Percentiles rank a stretch among this genome's conserved stretches.
phyloP scores from a whole-genome alignment of 1,284 basidiomycete species.

The Rhodofomes roseus region DNA sequence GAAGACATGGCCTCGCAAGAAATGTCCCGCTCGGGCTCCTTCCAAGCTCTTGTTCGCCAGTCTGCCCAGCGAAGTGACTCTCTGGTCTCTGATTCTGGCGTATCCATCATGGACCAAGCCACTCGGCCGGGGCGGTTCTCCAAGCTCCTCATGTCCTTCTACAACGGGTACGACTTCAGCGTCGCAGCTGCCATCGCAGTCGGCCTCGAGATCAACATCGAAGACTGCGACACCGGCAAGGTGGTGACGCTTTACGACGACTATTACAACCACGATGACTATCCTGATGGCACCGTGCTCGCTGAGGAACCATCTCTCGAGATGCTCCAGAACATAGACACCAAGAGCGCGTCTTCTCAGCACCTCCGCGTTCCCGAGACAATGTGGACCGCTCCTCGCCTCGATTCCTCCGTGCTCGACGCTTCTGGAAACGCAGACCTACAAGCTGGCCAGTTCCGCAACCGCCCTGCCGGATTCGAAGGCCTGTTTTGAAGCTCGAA shows the following conservation, averaged over 20 bases:
- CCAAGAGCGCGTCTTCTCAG: background rate
- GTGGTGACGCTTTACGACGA: background rate
- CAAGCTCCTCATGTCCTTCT: background rate
- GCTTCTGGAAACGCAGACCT: no score
- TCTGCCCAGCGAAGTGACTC: background rate
- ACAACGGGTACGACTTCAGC: background rate
- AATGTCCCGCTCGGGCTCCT: background rate
- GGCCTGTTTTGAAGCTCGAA: no score
- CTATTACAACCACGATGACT: background rate
- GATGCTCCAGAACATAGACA: background rate
- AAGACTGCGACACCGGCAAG: background rate
- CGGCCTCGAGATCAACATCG: background rate
- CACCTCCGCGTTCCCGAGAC: background rate
- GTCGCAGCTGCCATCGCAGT: background rate
- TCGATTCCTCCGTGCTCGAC: background rate
- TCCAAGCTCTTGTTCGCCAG: background rate
- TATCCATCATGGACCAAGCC: background rate
- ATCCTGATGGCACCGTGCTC: background rate
- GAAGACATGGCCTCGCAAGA: background rate
- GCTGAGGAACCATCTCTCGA: background rate
- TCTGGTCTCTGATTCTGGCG: background rate
- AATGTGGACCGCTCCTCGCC: background rate
- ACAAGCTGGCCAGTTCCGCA: no score
- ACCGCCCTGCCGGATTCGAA: no score
- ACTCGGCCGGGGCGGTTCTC: background rate